These are phyloP conservation scores for Chrysochromulina parva DNA, from an alignment of 78 protist species.

Conservation along the genomic window DNA sequence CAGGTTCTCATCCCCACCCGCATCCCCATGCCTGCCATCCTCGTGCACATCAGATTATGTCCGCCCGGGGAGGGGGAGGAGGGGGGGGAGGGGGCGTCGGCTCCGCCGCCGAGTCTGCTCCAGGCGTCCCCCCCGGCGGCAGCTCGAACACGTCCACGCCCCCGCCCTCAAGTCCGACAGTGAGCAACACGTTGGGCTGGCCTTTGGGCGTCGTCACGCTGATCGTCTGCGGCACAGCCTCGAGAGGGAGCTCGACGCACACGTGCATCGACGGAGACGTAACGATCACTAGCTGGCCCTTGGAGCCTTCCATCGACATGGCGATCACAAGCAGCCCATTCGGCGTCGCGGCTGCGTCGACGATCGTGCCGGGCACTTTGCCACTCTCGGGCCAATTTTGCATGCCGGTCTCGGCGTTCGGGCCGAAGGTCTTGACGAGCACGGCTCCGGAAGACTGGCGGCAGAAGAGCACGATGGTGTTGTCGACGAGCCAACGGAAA, in stretches of 20 bases:
- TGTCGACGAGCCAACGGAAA: neutral
- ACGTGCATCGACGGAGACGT: neutral
- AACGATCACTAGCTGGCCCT: neutral
- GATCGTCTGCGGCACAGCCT: neutral
- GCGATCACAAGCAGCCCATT: neutral
- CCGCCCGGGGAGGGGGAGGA: too few species aligned
- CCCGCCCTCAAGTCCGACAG: neutral
- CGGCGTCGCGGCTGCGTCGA: neutral
- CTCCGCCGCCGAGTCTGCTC: too few species aligned
- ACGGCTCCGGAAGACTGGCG: neutral
- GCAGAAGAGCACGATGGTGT: neutral
- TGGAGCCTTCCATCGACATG: neutral
- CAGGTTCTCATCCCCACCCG: too few species aligned
- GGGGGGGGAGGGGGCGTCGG: too few species aligned
- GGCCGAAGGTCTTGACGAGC: neutral
- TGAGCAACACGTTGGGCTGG: neutral
- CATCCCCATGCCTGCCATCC: too few species aligned
- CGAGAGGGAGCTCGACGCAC: neutral
- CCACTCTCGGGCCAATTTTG: neutral
- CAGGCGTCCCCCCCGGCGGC: too few species aligned
- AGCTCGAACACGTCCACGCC: neutral
- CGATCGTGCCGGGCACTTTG: neutral
- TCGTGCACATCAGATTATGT: too few species aligned
- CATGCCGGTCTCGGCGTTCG: neutral
- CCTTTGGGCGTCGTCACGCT: neutral